A percentile compares a stretch with the other conserved stretches of the same genome.
Evolutionary conservation across 352 stramenopile species (phyloP).

Genomic region (Aphanomyces invadans): DNA sequence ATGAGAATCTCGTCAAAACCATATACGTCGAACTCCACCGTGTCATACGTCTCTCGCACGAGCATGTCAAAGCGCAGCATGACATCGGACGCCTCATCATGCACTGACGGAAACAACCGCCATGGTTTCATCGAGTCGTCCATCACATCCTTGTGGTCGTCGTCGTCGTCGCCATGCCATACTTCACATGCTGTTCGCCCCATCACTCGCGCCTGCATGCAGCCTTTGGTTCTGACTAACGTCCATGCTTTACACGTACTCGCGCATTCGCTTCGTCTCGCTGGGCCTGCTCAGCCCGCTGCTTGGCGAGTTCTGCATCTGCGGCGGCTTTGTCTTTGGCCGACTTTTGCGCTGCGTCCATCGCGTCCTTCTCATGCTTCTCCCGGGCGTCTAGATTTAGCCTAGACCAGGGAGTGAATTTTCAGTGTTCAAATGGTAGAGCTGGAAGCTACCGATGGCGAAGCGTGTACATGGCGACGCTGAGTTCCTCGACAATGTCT

Average conservation of each 20-base stretch:
- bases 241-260: neutral
- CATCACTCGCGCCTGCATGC: constrained; percentile 12
- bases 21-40: neutral
- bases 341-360: neutral
- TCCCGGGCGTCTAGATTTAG: constrained; percentile 14
- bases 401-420: neutral
- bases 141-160: neutral
- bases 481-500: constrained; percentile 24
- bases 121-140: neutral
- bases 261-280: neutral
- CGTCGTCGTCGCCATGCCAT: neutral
- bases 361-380: constrained; percentile 6
- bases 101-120: neutral
- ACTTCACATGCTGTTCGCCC: constrained; percentile 11
- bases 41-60: neutral
- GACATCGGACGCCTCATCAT: neutral
- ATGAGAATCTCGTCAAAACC: too few relatives aligned
- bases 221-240: neutral
- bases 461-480: constrained; percentile 23
- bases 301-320: neutral
- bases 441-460: neutral
- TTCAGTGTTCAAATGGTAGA: neutral
- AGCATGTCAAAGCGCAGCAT: constrained; percentile 16
- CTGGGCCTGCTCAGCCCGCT: neutral
- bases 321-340: constrained; percentile 4